These are phyloP conservation scores for Tetrahymena malaccensis DNA, from an alignment of 73 alveolate genomes.

Conservation along the genomic window DNA sequence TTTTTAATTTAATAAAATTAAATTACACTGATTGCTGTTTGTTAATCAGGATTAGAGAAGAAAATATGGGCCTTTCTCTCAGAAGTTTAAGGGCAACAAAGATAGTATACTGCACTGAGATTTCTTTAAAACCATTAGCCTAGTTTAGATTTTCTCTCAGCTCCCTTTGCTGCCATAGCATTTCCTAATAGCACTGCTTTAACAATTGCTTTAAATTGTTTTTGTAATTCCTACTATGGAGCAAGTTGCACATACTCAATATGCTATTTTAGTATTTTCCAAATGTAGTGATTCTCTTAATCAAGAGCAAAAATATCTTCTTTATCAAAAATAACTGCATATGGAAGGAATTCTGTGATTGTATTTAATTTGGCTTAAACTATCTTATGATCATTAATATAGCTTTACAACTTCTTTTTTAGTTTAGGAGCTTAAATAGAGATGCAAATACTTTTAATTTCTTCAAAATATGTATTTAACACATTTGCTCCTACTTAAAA, in stretches of 20 bases:
- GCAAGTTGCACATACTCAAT: background rate
- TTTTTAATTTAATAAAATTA: too few relatives aligned
- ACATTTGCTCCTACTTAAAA: background rate
- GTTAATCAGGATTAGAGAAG: background rate
- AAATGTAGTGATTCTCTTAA: background rate
- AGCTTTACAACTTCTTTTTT: background rate
- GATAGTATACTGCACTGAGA: background rate
- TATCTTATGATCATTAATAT: background rate
- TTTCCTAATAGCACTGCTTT: background rate
- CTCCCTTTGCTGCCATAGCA: background rate
- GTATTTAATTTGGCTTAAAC: background rate
- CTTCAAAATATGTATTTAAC: background rate
- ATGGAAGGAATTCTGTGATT: background rate
- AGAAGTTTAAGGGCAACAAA: background rate
- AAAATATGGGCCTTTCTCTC: background rate
- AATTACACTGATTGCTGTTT: background rate
- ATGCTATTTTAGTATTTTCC: background rate
- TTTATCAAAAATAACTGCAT: background rate
- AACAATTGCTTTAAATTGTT: background rate
- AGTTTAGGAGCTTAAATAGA: background rate
- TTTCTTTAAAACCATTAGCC: background rate
- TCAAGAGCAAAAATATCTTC: background rate
- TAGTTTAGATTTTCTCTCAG: background rate
- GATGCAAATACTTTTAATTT: background rate
- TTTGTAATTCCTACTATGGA: background rate